Evolutionary conservation across 495 filamentous ascomycete species (phyloP), one percentile per base, ranked within the genome.

Genomic region (Daldinia caldariorum): DNA sequence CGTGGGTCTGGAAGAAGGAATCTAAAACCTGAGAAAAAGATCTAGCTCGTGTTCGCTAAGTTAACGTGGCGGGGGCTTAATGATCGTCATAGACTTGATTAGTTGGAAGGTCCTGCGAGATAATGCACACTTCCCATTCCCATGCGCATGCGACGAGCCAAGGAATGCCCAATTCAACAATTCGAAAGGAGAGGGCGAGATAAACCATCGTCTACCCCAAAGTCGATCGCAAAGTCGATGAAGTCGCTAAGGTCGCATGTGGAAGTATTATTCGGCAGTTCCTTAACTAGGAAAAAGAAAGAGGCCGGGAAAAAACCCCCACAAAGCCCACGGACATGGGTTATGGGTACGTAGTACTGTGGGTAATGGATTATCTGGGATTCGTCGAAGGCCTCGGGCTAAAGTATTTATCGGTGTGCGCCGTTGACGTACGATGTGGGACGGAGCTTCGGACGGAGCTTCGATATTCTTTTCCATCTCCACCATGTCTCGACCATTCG

Each of bases 381-480:
- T 71, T 71, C 63, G 63, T 60, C 54, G 18, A 49, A 43, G 43
- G 43, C 7, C 50, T 34, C 35, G 45, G 41, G 45, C 43, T 58
- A 58, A 37, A 43, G 13, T 8, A 34, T 31, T 61, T 47, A 14
- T 54, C 53, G 58, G 61, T 47, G 22, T 31, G 49, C 54, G 31
- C 60, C 16, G 60, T 64, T 71, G 69, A 71, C 69, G 69, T 71
- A 67, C 58, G 43, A 22, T 29, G 54, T 63, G 58, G 69, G 59
- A 63, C 59, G 35, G 13, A 35, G 22, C 51, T 47, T 34, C 53
- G 69, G 59, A 63, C 59, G 35, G 13, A 35, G 22, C 51, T 47
- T 34, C 53, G 13, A 13, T 54, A 3, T 35, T 18, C 45, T 55
- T 31, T 54, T 51, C 12, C 35, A 26, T 31, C 49, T 43, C 39